Conservation (phyloP, 305 asterid genomes). For the Withania somnifera region DNA sequence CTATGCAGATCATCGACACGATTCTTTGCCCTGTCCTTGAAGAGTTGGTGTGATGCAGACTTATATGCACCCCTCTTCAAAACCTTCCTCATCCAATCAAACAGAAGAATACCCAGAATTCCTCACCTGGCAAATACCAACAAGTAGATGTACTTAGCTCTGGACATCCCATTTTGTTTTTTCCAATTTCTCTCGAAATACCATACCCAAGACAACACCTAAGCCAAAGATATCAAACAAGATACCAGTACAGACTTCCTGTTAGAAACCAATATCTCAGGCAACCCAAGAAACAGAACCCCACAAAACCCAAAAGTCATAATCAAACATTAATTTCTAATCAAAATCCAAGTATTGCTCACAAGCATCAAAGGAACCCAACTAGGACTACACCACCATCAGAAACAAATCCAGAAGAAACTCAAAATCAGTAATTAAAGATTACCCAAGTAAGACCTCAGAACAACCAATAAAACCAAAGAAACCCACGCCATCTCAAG, state of each 20-base stretch:
- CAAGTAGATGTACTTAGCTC: not conserved
- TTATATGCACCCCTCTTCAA: slow-evolving; percentile 71
- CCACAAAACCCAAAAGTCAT: not conserved
- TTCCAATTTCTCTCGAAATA: not conserved
- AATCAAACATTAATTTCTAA: not conserved
- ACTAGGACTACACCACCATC: not conserved
- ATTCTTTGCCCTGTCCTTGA: slow-evolving; percentile 85
- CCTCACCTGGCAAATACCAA: slow-evolving; percentile 26
- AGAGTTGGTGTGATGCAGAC: slow-evolving; percentile 78
- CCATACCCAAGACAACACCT: not conserved
- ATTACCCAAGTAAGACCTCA: not conserved
- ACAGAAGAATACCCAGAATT: slow-evolving; percentile 11
- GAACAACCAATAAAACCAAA: not conserved
- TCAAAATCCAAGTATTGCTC: not conserved
- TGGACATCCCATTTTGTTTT: not conserved
- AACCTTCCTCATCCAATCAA: slow-evolving; percentile 54
- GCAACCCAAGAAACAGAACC: too few species aligned
- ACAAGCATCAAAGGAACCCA: not conserved
- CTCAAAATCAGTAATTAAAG: not conserved
- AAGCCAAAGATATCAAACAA: not conserved
- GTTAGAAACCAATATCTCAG: not conserved
- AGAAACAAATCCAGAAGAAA: not conserved
- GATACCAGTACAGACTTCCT: not conserved
- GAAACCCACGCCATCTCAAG: not conserved
- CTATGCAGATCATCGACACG: slow-evolving; percentile 96